Percentiles rank a stretch among this genome's conserved stretches.
These are phyloP conservation scores for Plasmodium vivax DNA, from an alignment of 169 alveolate species.

Conservation along the genomic window DNA sequence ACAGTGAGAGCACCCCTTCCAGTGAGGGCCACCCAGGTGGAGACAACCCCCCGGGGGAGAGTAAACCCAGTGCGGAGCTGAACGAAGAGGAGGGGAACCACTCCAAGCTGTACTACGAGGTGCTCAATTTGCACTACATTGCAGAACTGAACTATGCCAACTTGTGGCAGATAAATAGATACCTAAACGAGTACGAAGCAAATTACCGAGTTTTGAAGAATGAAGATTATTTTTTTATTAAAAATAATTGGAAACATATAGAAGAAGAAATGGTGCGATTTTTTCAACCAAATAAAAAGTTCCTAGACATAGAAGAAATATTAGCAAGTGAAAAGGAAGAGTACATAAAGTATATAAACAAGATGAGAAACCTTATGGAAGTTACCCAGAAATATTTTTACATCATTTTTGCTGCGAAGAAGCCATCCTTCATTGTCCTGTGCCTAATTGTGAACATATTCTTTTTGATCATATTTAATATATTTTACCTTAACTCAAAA, in stretches of 20 bases:
- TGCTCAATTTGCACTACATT: constrained; percentile 43
- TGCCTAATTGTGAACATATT: neutral
- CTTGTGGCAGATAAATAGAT: constrained; percentile 61
- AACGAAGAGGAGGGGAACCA: neutral
- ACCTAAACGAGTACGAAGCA: constrained; percentile 30
- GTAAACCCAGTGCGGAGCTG: neutral
- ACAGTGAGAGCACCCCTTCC: neutral
- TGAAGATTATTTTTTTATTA: constrained; percentile 55
- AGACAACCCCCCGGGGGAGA: neutral
- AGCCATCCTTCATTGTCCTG: constrained; percentile 21
- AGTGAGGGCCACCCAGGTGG: neutral
- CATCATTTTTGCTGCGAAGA: constrained; percentile 14
- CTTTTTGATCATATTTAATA: constrained; percentile 16
- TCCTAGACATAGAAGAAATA: constrained; percentile 20
- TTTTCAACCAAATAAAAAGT: constrained; percentile 40
- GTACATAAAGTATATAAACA: constrained; percentile 59
- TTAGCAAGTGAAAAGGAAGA: constrained; percentile 21
- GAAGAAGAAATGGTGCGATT: constrained; percentile 25
- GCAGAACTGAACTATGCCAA: constrained; percentile 59
- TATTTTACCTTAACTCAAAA: constrained; percentile 27
- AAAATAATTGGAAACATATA: constrained; percentile 23
- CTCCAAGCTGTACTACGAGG: neutral
- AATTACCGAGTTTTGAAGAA: constrained; percentile 8
- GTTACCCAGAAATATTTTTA: constrained; percentile 59
- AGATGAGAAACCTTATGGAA: constrained; percentile 49